A percentile compares a stretch with the other conserved stretches of the same genome.
phyloP scores from a whole-genome alignment of 441 rosid species.

The Erysimum cheiri region DNA sequence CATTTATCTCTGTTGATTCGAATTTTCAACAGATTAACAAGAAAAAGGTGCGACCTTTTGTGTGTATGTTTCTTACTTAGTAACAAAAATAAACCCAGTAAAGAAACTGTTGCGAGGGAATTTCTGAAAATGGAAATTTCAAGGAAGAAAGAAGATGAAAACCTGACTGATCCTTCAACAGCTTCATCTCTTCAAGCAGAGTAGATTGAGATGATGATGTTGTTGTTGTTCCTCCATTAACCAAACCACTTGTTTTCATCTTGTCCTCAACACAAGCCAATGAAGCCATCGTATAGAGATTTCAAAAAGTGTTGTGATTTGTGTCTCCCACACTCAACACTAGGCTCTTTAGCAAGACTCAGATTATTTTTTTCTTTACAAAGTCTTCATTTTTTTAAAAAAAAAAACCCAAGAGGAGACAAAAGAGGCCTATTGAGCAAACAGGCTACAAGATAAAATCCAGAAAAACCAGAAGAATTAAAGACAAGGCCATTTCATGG shows the following conservation, averaged over 20 bases:
- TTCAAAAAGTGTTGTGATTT: conserved; percentile 4
- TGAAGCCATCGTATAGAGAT: conserved; percentile 52
- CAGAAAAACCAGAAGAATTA: conserved; percentile 38
- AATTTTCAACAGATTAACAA: not conserved
- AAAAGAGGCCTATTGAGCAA: conserved; percentile 29
- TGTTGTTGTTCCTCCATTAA: conserved; percentile 41
- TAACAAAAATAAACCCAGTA: not conserved
- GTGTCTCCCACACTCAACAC: conserved; percentile 36
- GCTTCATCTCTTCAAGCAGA: conserved; percentile 86
- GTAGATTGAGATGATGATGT: conserved; percentile 45
- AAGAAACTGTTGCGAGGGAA: not conserved
- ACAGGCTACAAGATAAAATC: conserved; percentile 30
- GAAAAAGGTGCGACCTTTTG: not conserved
- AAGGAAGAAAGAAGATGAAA: conserved; percentile 39
- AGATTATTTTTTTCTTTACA: not conserved
- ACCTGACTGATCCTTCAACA: conserved; percentile 91
- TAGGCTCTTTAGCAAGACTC: conserved; percentile 22
- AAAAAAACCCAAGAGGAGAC: conserved; percentile 23
- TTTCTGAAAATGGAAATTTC: not conserved
- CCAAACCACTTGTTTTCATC: conserved; percentile 54
- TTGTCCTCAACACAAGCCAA: conserved; percentile 63
- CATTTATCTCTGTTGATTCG: not conserved
- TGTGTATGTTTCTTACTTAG: not conserved
- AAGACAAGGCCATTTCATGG: conserved; percentile 48
- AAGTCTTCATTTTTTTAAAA: not conserved